Base-by-base conservation (phyloP, 129 eudicot species). In the Escallonia rubra region DNA sequence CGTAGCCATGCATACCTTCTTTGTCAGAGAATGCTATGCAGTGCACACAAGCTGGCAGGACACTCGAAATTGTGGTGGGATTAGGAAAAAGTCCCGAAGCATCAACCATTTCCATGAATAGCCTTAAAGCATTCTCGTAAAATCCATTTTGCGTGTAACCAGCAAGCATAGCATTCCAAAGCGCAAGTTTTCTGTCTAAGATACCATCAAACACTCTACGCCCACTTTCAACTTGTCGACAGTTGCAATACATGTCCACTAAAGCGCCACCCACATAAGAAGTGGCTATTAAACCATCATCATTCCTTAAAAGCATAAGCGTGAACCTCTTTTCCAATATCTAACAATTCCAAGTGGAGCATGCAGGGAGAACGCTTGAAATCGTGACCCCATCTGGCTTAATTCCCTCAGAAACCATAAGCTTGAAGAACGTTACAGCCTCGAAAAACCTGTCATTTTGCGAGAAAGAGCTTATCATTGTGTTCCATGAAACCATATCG, bases 101-200 rank as follows among this genome's bases (percentile, higher is more conserved):
- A 61, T 74, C 81, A 41, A 82, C 64, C 84, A 90, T 77, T 59
- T 83, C 78, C 64, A 79, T 67, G 57, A 90, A 90, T 43, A 90
- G 74, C 65, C 59, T 38, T 73, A 90, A 70, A 1, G 95, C 90
- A 40, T 80, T 74, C 64, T 71, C 68, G 41, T 75, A 82, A 68
- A 72, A 76, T 5, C 86, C 93, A 14, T 83, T 89, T 65, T 80
- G 93, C 2, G 93, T 55, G 73, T 86, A 90, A 61, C 97, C 97
- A 75, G 97, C 88, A 66, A 90, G 83, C 95, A 90, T 86, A 43
- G 97, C 95, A 69, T 90, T 90, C 90, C 91, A 90, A 66, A 84
- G 67, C 3, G 77, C 83, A 71, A 86, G 82, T 58, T 79, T 90
- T 70, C 79, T 74, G 57, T 74, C 73, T 7, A 60, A 14, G 43